phyloP scores from a whole-genome alignment of 2,329 filamentous ascomycete genomes.

The Lithohypha guttulata region DNA sequence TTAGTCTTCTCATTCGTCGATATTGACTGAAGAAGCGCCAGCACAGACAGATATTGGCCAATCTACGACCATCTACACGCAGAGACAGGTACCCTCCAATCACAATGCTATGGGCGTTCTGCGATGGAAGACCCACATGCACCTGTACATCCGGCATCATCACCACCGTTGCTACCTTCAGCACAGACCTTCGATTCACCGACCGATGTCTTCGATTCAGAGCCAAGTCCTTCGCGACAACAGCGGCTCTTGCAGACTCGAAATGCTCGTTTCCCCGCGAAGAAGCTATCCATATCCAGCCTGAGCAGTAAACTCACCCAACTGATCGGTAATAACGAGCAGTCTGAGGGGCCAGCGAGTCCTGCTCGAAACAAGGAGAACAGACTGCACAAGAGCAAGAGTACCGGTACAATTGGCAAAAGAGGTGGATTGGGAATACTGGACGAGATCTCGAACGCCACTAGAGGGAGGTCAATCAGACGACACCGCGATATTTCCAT shows the following conservation, averaged over 20 bases:
- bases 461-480: slow-evolving; percentile 10
- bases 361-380: slow-evolving; percentile 13
- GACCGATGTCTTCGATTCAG: background rate
- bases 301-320: slow-evolving; percentile 16
- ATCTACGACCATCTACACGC: too few relatives aligned
- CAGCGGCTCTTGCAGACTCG: slow-evolving; percentile 18
- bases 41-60: slow-evolving; percentile 3
- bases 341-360: slow-evolving; percentile 10
- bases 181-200: background rate
- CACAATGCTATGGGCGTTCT: slow-evolving; percentile 5
- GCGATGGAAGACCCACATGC: background rate
- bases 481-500: slow-evolving; percentile 16
- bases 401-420: slow-evolving; percentile 7
- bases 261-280: slow-evolving; percentile 19
- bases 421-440: slow-evolving; percentile 11
- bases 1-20: slow-evolving; percentile 1
- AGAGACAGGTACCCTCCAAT: too few relatives aligned
- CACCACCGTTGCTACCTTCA: background rate
- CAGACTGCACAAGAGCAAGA: slow-evolving; percentile 10
- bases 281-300: slow-evolving; percentile 17
- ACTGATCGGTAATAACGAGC: slow-evolving; percentile 13
- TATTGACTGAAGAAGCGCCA: background rate
- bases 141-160: background rate
- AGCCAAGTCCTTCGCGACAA: slow-evolving; percentile 12
- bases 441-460: slow-evolving; percentile 19